Evolutionary conservation across 306 rosid species (phyloP), one percentile per base, ranked within the genome.

Genomic region (Glycine latifolia): DNA sequence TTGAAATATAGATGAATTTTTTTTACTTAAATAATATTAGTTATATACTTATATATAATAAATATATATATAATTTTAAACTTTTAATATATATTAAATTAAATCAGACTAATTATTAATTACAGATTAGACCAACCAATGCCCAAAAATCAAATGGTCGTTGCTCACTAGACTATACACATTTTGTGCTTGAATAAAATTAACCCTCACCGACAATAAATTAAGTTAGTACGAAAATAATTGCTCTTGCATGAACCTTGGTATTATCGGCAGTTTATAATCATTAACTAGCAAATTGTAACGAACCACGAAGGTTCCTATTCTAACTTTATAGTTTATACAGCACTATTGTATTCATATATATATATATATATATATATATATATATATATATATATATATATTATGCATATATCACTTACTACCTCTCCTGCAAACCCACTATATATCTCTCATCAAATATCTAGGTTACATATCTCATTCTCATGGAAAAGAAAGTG

Each of bases 271-370:
- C 73, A 7, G 53, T 49, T 79, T 79, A 67, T 73, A 26, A 26
- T 26, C 31, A 26, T 26, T 26, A 26, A 26, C 31, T 26, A 26
- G 31, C 31, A 26, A 26, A 61, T 31, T 39, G 16, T 50, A 17
- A 70, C 75, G 15, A 70, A 76, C 60, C 49, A 65, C 77, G 88
- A 85, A 85, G 67, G 85, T 85, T 85, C 88, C 88, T 76, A 67
- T 47, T 76, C 77, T 80, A 70, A 80, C 87, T 68, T 60, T 41
- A 39, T 62, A 77, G 11, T 59, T 60, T 1, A 15, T 10, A 17
- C 60, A 79, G 26, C 78, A 47, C 3, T 26, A 2, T 20, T 26
- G 50, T 44, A 49, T 56, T 48, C 39, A 67, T 73, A 35, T 35
- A 35, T 35, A 71, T 20, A 20, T 20, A 20, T 73, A 35, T 35